Base-by-base conservation (phyloP, 2,329 filamentous ascomycete species). In the Sporothrix sp. region DNA sequence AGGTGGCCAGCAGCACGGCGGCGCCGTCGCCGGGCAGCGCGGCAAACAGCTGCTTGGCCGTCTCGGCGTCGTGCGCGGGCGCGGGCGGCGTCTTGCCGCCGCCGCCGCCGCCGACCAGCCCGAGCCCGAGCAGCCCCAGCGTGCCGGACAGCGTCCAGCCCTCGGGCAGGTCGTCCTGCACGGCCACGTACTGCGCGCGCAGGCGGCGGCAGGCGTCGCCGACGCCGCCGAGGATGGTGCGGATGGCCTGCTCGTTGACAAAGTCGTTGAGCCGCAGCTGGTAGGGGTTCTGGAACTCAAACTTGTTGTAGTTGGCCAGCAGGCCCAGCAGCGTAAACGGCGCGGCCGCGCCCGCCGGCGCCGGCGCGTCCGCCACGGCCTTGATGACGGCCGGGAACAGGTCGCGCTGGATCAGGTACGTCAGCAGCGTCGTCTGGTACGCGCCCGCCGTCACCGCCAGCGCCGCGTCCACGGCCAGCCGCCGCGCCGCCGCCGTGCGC, bases 261-360 rank as follows among this genome's bases (percentile, higher is more conserved):
- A 97, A 97, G 65, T 97, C 90, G 60, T 91, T 89, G 14, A 98
- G 76, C 25, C 91, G 85, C 56, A 94, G 72, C 60, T 93, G 85
- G 61, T 98, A 98, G 0, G 91, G 91, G 59, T 98, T 98, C 64
- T 95, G 90, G 52, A 94, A 91, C 66, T 98, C 93, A 62, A 98
- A 98, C 66, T 97, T 98, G 76, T 98, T 97, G 75, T 97, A 97
- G 68, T 97, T 98, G 57, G 87, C 86, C 48, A 98, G 72, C 4
- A 97, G 74, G 11, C 91, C 91, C 18, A 96, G 74, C 9, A 97
- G 76, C 13, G 84, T 79, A 58, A 96, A 89, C 0, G 91, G 85
- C 52, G 40, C 30, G 33, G 21, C 25, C 3, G 39, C 16, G 7
- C 10, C 4, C 14, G 33, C n/a, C 30, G 78, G 72, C 21, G 76